Conservation (phyloP, 2,329 filamentous ascomycete species). For the Claviceps humidiphila region DNA sequence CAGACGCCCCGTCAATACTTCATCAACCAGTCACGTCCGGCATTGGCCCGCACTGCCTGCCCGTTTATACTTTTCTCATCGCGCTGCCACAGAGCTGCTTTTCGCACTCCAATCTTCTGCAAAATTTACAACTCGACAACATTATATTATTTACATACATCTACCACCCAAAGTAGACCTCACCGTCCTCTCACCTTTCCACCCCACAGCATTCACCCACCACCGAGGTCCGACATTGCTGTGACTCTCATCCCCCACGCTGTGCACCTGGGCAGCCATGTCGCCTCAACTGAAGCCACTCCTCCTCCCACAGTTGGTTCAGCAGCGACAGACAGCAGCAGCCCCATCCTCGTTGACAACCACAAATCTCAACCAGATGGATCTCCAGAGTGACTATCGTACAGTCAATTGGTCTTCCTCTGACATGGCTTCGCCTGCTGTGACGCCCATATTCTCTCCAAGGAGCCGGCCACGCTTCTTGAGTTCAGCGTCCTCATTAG, state of each 20-base stretch:
- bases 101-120: too few species aligned
- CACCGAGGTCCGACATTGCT: neutral
- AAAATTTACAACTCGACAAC: too few species aligned
- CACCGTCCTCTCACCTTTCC: neutral
- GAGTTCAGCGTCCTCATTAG: constrained; percentile 69
- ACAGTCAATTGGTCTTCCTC: constrained; percentile 46
- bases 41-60: neutral
- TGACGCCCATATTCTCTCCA: constrained; percentile 57
- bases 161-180: too few species aligned
- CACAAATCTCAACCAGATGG: constrained; percentile 20
- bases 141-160: too few species aligned
- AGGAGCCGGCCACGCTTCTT: constrained; percentile 51
- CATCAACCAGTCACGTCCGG: too few species aligned
- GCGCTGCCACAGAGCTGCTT: too few species aligned
- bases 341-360: constrained; percentile 16
- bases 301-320: constrained; percentile 5
- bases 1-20: neutral
- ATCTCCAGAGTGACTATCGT: constrained; percentile 28
- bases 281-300: constrained; percentile 6
- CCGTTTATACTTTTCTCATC: neutral
- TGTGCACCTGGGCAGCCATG: constrained; percentile 2
- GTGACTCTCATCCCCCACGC: constrained; percentile 1
- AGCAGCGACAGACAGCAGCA: constrained; percentile 6
- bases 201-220: neutral
- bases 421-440: constrained; percentile 49